Percentiles rank a stretch among this genome's conserved stretches.
Conservation (phyloP, 176 grass and related monocot species). For the Thalia dealbata region DNA sequence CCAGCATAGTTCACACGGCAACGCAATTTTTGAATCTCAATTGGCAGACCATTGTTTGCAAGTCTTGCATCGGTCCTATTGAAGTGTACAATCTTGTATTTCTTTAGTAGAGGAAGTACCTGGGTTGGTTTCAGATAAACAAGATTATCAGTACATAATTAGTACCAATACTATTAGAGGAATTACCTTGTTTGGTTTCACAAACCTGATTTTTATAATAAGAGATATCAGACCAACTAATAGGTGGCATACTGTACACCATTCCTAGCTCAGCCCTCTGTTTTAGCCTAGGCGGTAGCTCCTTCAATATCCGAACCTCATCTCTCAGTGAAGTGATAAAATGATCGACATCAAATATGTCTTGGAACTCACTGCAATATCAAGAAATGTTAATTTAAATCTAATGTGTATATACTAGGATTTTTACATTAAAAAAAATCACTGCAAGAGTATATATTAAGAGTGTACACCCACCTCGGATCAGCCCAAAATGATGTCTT, state of each 20-base stretch:
- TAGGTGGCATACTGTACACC: conserved; percentile 68
- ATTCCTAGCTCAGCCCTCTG: conserved; percentile 54
- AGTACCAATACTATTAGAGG: not conserved
- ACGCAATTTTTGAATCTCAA: conserved; percentile 75
- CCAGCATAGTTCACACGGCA: conserved; percentile 77
- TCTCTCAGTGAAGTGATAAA: conserved; percentile 82
- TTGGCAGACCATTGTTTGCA: conserved; percentile 78
- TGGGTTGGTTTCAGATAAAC: conserved; percentile 21
- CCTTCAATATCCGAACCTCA: conserved; percentile 79
- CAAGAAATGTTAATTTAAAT: not conserved
- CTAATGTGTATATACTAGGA: too few relatives aligned
- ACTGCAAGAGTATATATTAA: too few relatives aligned
- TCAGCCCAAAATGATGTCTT: conserved; percentile 93
- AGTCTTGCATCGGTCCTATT: conserved; percentile 90
- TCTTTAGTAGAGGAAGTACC: conserved; percentile 88
- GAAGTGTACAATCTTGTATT: conserved; percentile 70
- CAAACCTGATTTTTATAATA: conserved; percentile 77
- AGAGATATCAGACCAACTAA: conserved; percentile 96
- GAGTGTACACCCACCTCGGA: conserved; percentile 38
- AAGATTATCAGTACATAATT: conserved; percentile 13
- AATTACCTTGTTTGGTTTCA: not conserved
- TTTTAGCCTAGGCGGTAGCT: conserved; percentile 69
- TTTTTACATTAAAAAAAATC: not conserved
- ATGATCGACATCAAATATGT: conserved; percentile 91
- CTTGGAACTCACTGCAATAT: conserved; percentile 62